Base-by-base conservation (phyloP, 345 rosid genomes). In the Hibiscus tridactylites region DNA sequence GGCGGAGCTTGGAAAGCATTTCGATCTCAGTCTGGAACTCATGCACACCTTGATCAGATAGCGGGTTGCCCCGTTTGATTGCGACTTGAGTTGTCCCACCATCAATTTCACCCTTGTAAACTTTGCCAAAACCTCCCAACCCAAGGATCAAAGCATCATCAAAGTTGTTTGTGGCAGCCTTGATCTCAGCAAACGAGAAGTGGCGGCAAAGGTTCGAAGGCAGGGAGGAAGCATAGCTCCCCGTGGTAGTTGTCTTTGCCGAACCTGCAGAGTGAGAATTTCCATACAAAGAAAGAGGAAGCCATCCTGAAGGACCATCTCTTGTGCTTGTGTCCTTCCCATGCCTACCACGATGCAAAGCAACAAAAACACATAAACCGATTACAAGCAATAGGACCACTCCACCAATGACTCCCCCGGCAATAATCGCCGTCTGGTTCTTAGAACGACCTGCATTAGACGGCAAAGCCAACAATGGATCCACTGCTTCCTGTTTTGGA, bases 21-120 rank as follows among this genome's bases (percentile, higher is more conserved):
- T 92, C 98, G 52, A 96, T 96, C 83, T 96, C 99, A 2, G 98
- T 95, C 82, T 92, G 99, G 85, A 95, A 92, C 80, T 95, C 98
- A 50, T 89, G 94, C 62, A 91, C 96, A 61, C 99, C 99, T 83
- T 96, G 99, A 78, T 92, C 97, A 2, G 98, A 96, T 72, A 91
- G 86, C 15, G 98, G 99, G 80, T 91, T 96, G 0, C 95, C 98
- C 17, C 99, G 88, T 85, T 96, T 96, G 89, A 96, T 91, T 1
- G 99, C 99, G 60, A 96, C 99, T 81, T 85, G 88, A 3, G 91
- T 96, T 0, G 91, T 82, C 21, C 83, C 91, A 0, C 99, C 97
- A 56, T 96, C 98, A 3, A 96, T 84, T 65, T 96, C 97, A 79
- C 99, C 98, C 68, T 83, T 81, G 86, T 92, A 92, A 46, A 96